Evolutionary conservation across 2,329 filamentous ascomycete genomes (phyloP).

Genomic region (Diaporthe ilicicola): DNA sequence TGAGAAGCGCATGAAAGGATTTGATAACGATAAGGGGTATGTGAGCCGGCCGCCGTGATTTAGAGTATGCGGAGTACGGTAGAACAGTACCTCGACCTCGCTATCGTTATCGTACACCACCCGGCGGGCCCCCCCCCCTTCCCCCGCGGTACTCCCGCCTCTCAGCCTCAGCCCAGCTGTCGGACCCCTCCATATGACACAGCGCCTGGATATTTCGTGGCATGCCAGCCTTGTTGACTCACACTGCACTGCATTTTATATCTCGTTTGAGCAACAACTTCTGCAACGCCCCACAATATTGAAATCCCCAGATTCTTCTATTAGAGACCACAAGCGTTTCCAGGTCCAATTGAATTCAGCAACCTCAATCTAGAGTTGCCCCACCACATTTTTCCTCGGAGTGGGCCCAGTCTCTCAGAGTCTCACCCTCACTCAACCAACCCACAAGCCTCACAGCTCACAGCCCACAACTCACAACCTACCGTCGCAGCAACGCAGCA

Average conservation of each 20-base stretch:
- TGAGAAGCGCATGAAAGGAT: background rate
- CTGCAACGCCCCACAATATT: background rate
- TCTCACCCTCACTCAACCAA: conserved; percentile 3
- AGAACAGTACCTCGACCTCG: background rate
- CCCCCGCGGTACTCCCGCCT: background rate
- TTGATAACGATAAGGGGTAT: conserved; percentile 14
- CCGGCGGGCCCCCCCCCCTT: too few relatives aligned
- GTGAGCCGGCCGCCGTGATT: background rate
- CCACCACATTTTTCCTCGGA: conserved; percentile 23
- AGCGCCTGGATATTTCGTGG: background rate
- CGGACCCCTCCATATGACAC: conserved; percentile 1
- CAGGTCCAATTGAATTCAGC: background rate
- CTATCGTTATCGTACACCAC: conserved; percentile 10
- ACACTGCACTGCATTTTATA: background rate
- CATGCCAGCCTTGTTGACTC: conserved; percentile 6
- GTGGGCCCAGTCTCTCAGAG: background rate
- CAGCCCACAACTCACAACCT: background rate
- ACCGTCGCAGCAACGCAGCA: background rate
- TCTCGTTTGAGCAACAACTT: background rate
- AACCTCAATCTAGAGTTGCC: conserved; percentile 3
- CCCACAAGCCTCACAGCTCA: background rate
- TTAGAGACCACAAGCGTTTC: background rate
- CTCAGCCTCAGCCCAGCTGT: conserved; percentile 4
- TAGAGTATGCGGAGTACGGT: background rate
- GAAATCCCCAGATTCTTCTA: background rate